Evolutionary conservation across 768 basidiomycete genomes (phyloP), one percentile per base, ranked within the genome.

Genomic region (Rhodotorula kratochvilovae): DNA sequence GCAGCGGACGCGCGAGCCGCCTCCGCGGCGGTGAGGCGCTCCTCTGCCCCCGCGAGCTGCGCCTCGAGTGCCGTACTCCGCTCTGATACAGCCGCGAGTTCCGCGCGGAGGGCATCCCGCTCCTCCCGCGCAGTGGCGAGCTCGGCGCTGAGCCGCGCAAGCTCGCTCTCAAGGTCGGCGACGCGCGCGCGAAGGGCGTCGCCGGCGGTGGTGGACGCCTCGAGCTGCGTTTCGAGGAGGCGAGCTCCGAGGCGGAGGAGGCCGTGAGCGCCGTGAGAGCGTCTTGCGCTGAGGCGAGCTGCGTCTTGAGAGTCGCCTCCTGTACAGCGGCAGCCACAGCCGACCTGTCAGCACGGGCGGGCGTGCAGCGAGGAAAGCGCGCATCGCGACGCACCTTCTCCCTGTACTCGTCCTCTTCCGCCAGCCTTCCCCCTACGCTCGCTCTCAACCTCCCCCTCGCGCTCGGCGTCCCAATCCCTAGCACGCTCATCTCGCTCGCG

Each of bases 31-130:
- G 39, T 7, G 39, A 39, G 39, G 39, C 39, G 39, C 39, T 6
- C 39, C 39, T 39, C 39, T 6, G 39, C 39, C 8, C 39, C 39
- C 39, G 39, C 39, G 39, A 39, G 39, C 39, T 39, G 39, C 54
- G 86, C 86, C 79, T 90, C 90, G 79, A 91, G 88, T 67, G 82
- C 85, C 81, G 91, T 89, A 10, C 90, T 86, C 54, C 90, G 89
- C 78, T 88, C 89, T 59, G 85, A 83, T 6, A 89, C 87, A 19
- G 84, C 84, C 53, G 87, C 82, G 68, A 88, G 78, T 10, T 39
- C 57, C 21, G 43, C 53, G 33, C 54, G 21, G 23, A 67, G 54
- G 36, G 36, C 27, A 4, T 36, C 60, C 31, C n/a, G 29, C 19
- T 70, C 64, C 1, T 10, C 2, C 46, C 7, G 39, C 55, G 25